Evolutionary conservation across 768 basidiomycete species (phyloP).

Genomic region (Amanita rubescens): DNA sequence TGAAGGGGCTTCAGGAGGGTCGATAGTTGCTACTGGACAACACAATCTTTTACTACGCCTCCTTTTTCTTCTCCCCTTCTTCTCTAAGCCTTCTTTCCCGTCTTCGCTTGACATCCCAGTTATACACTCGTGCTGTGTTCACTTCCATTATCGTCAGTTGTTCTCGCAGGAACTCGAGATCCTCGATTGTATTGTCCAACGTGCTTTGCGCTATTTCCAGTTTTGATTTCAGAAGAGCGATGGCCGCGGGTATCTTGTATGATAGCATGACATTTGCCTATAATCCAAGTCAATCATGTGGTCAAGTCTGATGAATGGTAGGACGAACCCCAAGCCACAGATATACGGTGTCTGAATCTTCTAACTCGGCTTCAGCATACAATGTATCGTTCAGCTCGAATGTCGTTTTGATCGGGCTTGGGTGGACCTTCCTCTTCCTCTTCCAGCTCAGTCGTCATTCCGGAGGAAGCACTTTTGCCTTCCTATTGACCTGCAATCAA

Average conservation of each 20-base stretch:
- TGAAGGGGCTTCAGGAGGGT: background rate
- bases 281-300: background rate
- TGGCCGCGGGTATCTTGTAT: constrained; percentile 78
- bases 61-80: constrained; percentile 14
- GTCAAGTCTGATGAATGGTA: constrained; percentile 21
- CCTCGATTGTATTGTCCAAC: constrained; percentile 68
- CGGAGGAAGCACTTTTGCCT: constrained; percentile 45
- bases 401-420: constrained; percentile 67
- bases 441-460: constrained; percentile 48
- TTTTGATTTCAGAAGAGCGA: constrained; percentile 67
- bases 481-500: constrained; percentile 33
- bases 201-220: constrained; percentile 60
- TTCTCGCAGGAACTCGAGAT: constrained; percentile 88
- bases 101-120: constrained; percentile 88
- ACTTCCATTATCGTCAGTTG: constrained; percentile 96
- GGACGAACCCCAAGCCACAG: constrained; percentile 84
- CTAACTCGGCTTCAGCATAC: constrained; percentile 84
- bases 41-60: background rate
- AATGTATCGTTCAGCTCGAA: constrained; percentile 97
- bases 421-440: constrained; percentile 36
- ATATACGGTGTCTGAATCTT: constrained; percentile 83
- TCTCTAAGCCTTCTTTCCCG: constrained; percentile 46
- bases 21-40: background rate
- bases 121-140: constrained; percentile 93
- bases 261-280: constrained; percentile 98